These are phyloP conservation scores for Zygosaccharomyces sapae DNA, from an alignment of 1,139 yeast genomes.

Conservation along the genomic window DNA sequence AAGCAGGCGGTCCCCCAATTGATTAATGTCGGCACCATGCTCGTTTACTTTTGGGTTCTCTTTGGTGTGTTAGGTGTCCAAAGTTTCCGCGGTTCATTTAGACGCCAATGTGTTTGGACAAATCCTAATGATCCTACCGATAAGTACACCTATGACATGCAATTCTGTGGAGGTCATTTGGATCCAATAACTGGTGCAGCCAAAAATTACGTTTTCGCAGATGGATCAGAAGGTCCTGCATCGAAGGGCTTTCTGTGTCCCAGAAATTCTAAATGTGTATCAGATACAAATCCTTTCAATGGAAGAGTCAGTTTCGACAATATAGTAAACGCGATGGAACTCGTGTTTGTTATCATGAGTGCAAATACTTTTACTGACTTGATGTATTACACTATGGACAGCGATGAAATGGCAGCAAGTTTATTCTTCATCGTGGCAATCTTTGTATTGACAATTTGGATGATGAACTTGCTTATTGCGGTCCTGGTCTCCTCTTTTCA, in stretches of 20 bases:
- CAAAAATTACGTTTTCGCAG: slow-evolving; percentile 51
- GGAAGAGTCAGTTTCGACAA: slow-evolving; percentile 82
- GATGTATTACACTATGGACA: slow-evolving; percentile 82
- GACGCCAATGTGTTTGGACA: slow-evolving; percentile 85
- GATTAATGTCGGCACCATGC: slow-evolving; percentile 69
- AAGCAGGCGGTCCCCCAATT: slow-evolving; percentile 73
- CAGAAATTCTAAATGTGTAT: slow-evolving; percentile 62
- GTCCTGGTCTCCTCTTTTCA: slow-evolving; percentile 80
- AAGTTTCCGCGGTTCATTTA: slow-evolving; percentile 75
- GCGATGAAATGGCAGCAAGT: slow-evolving; percentile 75
- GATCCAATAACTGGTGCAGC: slow-evolving; percentile 43
- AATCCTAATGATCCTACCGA: slow-evolving; percentile 66
- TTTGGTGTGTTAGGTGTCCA: slow-evolving; percentile 88
- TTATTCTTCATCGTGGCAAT: slow-evolving; percentile 72
- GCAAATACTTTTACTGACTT: slow-evolving; percentile 88
- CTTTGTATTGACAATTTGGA: slow-evolving; percentile 78
- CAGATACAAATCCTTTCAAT: slow-evolving; percentile 65
- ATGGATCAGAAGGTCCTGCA: slow-evolving; percentile 45
- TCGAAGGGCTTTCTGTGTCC: slow-evolving; percentile 85
- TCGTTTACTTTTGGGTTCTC: slow-evolving; percentile 75
- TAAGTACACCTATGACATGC: slow-evolving; percentile 50
- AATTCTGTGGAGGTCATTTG: slow-evolving; percentile 78
- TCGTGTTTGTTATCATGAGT: slow-evolving; percentile 83
- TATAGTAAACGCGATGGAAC: slow-evolving; percentile 72
- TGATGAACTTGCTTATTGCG: slow-evolving; percentile 78